Conservation (phyloP, 2,329 filamentous ascomycete species). For the Fusarium staphyleae region DNA sequence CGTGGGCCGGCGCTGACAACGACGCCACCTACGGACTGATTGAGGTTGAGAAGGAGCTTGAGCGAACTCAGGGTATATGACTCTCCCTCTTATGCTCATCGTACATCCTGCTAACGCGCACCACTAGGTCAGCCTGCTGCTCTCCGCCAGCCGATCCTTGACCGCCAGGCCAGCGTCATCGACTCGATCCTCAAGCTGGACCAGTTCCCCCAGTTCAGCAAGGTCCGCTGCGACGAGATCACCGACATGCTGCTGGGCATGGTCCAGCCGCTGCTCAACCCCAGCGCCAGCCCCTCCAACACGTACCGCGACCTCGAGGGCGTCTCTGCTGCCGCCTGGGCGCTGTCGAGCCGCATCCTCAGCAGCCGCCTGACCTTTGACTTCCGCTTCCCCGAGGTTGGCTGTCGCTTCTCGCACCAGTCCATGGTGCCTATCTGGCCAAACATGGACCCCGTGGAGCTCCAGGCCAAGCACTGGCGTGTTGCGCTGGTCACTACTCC, state of each 20-base stretch:
- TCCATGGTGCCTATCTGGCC: constrained; percentile 58
- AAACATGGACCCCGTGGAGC: constrained; percentile 48
- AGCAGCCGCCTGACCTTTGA: constrained; percentile 54
- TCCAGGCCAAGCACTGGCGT: constrained; percentile 60
- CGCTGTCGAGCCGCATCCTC: constrained; percentile 57
- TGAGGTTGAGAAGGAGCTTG: constrained; percentile 49
- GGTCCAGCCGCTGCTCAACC: constrained; percentile 51
- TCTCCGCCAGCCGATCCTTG: constrained; percentile 50
- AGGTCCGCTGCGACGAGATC: constrained; percentile 51
- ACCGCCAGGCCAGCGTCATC: constrained; percentile 48
- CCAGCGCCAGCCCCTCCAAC: constrained; percentile 42
- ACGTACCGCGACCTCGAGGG: constrained; percentile 53
- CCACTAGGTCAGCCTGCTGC: constrained; percentile 46
- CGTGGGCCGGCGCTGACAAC: constrained; percentile 50
- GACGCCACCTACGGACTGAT: constrained; percentile 46
- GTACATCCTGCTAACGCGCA: constrained; percentile 8
- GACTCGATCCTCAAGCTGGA: constrained; percentile 49
- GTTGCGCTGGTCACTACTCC: constrained; percentile 63
- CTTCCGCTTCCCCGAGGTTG: constrained; percentile 59
- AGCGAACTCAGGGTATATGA: constrained; percentile 45
- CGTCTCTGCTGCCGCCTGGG: constrained; percentile 53
- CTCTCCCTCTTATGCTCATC: not conserved
- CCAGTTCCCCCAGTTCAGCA: constrained; percentile 42
- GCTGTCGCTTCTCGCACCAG: constrained; percentile 56
- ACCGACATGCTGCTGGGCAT: constrained; percentile 49